A percentile compares a stretch with the other conserved stretches of the same genome.
Evolutionary conservation across 148 eudicot genomes (phyloP).

Genomic region (Vaccinium myrtillus): DNA sequence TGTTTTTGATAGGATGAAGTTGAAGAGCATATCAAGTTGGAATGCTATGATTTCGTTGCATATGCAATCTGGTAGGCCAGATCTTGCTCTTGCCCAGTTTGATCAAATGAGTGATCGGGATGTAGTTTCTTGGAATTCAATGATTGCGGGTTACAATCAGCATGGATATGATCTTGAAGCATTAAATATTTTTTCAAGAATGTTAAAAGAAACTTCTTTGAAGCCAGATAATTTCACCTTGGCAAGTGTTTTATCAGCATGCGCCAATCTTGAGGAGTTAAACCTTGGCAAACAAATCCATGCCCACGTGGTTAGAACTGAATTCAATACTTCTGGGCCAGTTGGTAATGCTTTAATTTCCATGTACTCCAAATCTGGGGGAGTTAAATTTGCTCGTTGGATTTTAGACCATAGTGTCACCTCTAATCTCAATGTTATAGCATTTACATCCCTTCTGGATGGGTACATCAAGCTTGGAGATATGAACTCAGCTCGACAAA

Average conservation of each 20-base stretch:
- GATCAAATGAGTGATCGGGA: conserved; percentile 62
- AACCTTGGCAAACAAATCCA: conserved; percentile 35
- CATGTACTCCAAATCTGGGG: conserved; percentile 42
- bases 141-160: conserved; percentile 36
- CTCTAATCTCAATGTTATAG: conserved; percentile 26
- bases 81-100: conserved; percentile 49
- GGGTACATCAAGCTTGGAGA: conserved; percentile 42
- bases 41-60: conserved; percentile 57
- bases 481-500: conserved; percentile 31
- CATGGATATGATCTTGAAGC: conserved; percentile 32
- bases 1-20: conserved; percentile 53
- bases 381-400: conserved; percentile 28
- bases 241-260: conserved; percentile 38
- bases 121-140: conserved; percentile 37
- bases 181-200: conserved; percentile 22
- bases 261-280: conserved; percentile 35
- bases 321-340: conserved; percentile 22
- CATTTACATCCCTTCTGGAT: conserved; percentile 40
- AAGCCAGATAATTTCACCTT: conserved; percentile 39
- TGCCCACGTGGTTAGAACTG: conserved; percentile 27
- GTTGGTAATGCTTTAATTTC: conserved; percentile 37
- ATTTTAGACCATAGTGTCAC: conserved; percentile 20
- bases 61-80: conserved; percentile 53
- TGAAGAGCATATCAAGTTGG: conserved; percentile 54
- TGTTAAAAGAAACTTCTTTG: conserved; percentile 27